These are phyloP conservation scores for Clitopilus hobsonii DNA, from an alignment of 768 basidiomycete species.

Conservation along the genomic window DNA sequence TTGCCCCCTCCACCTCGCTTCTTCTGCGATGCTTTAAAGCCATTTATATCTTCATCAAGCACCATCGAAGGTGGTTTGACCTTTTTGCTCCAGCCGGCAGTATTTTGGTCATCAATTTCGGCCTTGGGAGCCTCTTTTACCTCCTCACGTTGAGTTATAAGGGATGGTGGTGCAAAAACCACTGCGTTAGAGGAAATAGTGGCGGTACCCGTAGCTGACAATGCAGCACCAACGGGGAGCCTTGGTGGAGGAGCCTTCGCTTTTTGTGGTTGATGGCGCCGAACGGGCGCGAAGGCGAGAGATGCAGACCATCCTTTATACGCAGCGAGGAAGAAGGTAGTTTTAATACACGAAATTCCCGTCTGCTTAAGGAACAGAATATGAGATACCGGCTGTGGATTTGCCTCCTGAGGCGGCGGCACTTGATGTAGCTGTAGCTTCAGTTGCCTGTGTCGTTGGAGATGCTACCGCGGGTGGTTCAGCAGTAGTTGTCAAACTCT, in stretches of 20 bases:
- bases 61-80: constrained; percentile 90
- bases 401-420: constrained; percentile 19
- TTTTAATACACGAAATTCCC: constrained; percentile 49
- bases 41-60: constrained; percentile 85
- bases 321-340: constrained; percentile 29
- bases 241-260: constrained; percentile 48
- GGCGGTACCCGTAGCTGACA: constrained; percentile 30
- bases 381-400: constrained; percentile 57
- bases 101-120: neutral
- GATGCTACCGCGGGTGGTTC: constrained; percentile 21
- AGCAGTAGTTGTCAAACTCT: constrained; percentile 21
- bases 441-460: constrained; percentile 17
- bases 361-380: constrained; percentile 41
- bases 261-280: constrained; percentile 55
- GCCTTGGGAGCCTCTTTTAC: constrained; percentile 7
- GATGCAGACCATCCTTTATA: constrained; percentile 83
- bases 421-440: neutral
- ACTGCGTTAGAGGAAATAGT: constrained; percentile 53
- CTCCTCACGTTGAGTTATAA: constrained; percentile 35
- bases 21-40: constrained; percentile 60
- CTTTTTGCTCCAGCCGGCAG: constrained; percentile 73
- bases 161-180: constrained; percentile 63
- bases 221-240: constrained; percentile 59
- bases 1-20: constrained; percentile 52
- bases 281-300: constrained; percentile 83